Percentiles rank a stretch among this genome's conserved stretches.
Evolutionary conservation across 2,329 filamentous ascomycete species (phyloP).

Genomic region (Aspergillus neotritici): DNA sequence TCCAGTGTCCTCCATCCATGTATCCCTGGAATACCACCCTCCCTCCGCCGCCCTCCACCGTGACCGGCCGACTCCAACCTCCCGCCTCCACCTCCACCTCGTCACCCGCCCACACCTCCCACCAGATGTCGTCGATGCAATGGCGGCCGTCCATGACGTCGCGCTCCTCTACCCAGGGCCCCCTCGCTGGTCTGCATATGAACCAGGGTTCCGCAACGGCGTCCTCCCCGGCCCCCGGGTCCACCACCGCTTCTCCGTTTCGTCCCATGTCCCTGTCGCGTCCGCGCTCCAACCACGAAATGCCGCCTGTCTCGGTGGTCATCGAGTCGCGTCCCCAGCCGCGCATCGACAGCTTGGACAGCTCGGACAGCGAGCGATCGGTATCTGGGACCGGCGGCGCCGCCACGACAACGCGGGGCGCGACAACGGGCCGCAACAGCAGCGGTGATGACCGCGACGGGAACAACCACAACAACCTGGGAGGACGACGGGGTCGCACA

Average conservation of each 20-base stretch:
- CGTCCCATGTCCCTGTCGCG: not conserved
- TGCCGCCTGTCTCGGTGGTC: constrained; percentile 12
- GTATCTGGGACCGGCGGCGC: constrained; percentile 7
- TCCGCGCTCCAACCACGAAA: not conserved
- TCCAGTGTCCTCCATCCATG: too few species aligned
- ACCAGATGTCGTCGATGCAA: constrained; percentile 20
- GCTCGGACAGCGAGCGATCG: constrained; percentile 13
- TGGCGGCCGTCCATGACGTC: constrained; percentile 23
- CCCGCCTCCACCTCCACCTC: constrained; percentile 6
- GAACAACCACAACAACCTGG: too few species aligned
- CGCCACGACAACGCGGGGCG: constrained; percentile 10
- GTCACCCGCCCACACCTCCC: constrained; percentile 12
- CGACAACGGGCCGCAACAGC: constrained; percentile 7
- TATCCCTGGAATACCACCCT: constrained; percentile 3
- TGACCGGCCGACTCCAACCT: constrained; percentile 7
- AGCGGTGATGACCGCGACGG: constrained; percentile 10
- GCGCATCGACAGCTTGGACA: constrained; percentile 11
- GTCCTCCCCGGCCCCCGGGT: not conserved
- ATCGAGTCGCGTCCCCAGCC: constrained; percentile 8
- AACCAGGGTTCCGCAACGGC: not conserved
- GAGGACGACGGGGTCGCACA: too few species aligned
- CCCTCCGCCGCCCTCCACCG: constrained; percentile 3
- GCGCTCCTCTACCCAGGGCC: constrained; percentile 14
- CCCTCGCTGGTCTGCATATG: constrained; percentile 16
- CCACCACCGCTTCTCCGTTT: not conserved